Base-by-base conservation (phyloP, 1,284 basidiomycete species). In the Fomitopsis pinicola region DNA sequence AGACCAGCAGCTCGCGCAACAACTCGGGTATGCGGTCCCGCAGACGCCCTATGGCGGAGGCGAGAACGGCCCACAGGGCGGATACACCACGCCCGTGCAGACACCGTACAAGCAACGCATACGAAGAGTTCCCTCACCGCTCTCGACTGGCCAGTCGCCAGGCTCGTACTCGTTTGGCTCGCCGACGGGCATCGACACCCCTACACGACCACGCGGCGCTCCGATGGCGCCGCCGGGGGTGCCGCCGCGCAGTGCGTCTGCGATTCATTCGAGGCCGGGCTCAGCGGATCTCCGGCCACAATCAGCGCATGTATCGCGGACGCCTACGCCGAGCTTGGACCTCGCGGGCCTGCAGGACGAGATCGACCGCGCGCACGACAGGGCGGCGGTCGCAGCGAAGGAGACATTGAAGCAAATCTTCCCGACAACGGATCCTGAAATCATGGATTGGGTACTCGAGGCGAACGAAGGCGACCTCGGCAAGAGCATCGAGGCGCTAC, bases 381-480 rank as follows among this genome's bases (percentile, higher is more conserved):
- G 85, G 57, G 88, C 88, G 42, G 82, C 83, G 28, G 80, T 78
- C 17, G 88, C 88, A 14, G 81, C 88, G 54, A 76, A 78, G 61
- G 85, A 87, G 67, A 96, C 94, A 26, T 76, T 96, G 63, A 76
- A 82, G 62, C 93, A 95, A 76, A 95, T 96, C 64, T 97, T 97
- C 82, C 94, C 94, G 0, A 75, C 74, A 6, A 79, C 91, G 65
- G 94, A 96, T 69, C 72, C 75, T 57, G 95, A 95, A 73, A 84
- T 97, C 40, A 81, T 94, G 55, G 91, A 94, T 66, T 89, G 85
- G 81, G 93, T 97, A 40, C 76, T 97, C 60, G 90, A 96, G 70
- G 90, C 90, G 44, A 94, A 94, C 67, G 85, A 84, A n/a, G 91
- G 91, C 30, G 94, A 97, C 76, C 72, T 97, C 62, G 95, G 93